phyloP scores from a whole-genome alignment of 2,329 filamentous ascomycete genomes.

The Diaporthe sp. region DNA sequence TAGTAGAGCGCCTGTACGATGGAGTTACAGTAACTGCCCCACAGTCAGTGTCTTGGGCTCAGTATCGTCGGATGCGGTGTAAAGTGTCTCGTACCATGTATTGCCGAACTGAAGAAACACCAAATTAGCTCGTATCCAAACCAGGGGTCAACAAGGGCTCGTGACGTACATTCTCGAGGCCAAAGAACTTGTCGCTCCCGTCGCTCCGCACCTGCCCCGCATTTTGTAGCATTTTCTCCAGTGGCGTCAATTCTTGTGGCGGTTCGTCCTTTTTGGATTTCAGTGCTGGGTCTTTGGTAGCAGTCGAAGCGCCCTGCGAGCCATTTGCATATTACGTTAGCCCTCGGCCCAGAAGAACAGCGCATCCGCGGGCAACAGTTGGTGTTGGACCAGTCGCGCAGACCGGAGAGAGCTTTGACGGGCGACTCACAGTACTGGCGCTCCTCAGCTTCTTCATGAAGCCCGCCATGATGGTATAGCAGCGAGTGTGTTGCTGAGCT shows the following conservation, averaged over 20 bases:
- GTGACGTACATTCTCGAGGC: slow-evolving; percentile 90
- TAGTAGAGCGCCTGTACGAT: slow-evolving; percentile 98
- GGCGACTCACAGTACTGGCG: slow-evolving; percentile 61
- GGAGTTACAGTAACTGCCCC: slow-evolving; percentile 91
- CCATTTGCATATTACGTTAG: not conserved
- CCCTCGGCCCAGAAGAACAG: slow-evolving; percentile 16
- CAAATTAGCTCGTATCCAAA: slow-evolving; percentile 19
- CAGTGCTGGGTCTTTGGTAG: slow-evolving; percentile 50
- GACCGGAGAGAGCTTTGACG: slow-evolving; percentile 13
- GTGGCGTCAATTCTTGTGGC: slow-evolving; percentile 68
- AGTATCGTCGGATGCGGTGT: slow-evolving; percentile 19
- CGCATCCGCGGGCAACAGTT: slow-evolving; percentile 24
- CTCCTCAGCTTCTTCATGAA: slow-evolving; percentile 70
- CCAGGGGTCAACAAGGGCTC: slow-evolving; percentile 26
- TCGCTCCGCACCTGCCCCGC: slow-evolving; percentile 84
- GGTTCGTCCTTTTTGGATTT: slow-evolving; percentile 67
- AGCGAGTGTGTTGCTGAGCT: not conserved
- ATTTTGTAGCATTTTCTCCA: slow-evolving; percentile 82
- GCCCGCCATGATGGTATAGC: slow-evolving; percentile 57
- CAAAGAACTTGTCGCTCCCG: slow-evolving; percentile 98
- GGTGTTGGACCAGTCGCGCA: slow-evolving; percentile 12
- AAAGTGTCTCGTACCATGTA: slow-evolving; percentile 77
- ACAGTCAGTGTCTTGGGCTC: slow-evolving; percentile 35
- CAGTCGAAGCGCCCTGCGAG: slow-evolving; percentile 55
- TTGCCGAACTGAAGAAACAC: slow-evolving; percentile 81